Evolutionary conservation across 352 stramenopile species (phyloP), one percentile per base, ranked within the genome.

Genomic region (Phytophthora sp.): DNA sequence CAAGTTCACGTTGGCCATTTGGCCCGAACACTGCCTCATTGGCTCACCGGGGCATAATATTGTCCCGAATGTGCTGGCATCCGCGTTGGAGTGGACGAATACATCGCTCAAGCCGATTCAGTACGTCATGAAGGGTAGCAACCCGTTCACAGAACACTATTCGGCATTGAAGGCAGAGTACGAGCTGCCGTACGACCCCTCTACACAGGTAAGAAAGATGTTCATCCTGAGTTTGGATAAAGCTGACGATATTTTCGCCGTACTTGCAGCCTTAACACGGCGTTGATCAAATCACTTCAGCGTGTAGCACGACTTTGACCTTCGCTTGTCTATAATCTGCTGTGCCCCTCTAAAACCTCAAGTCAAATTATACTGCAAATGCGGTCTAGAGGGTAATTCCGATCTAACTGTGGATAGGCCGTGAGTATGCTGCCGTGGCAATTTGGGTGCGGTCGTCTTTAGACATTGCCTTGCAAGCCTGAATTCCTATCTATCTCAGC

Each of bases 1-100:
- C 31, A 89, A 89, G 46, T 98, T 98, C 63, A 77, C 74, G 58
- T 73, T 98, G 4, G 95, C 77, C 23, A 97, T 99, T 64, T 99
- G 95, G 96, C 95, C 96, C 4, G 95, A 98, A 71, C 95, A 99
- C 76, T 99, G 96, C 79, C 63, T 98, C 18, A 90, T 98, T 49
- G 94, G 94, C 24, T 92, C 88, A 5, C 57, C 63, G 0, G 93
- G 93, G 9, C 93, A 98, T 70, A 84, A 79, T 44, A 80, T 99
- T 2, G 89, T 96, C 7, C 55, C 82, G 16, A 50, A 73, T 41
- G 84, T 99, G 9, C 74, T 89, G 38, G 65, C 75, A 8, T 89
- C 92, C 0, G 77, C 97, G 12, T 60, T 96, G 9, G 69, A 86
- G 23, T 98, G 94, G 93, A 81, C 77, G 16, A 82, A 81, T 63